Evolutionary conservation across 2,329 filamentous ascomycete genomes (phyloP), one percentile per base, ranked within the genome.

Genomic region (Penicillium sp.): DNA sequence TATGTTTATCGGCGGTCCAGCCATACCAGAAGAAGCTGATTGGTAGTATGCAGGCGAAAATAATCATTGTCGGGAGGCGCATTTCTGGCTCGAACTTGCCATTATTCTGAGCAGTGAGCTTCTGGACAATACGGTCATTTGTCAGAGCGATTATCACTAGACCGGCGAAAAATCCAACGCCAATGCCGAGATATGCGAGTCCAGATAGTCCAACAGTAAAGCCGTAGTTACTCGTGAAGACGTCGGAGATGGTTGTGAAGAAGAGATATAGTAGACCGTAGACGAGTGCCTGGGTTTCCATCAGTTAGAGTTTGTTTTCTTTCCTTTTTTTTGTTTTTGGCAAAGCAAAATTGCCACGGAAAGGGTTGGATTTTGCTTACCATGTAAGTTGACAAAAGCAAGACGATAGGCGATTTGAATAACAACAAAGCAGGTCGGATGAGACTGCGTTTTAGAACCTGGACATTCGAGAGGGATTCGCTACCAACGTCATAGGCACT

Each of bases 1-100:
- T 70, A 2, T 74, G 64, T 31, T 75, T 70, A 39, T 85, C 71
- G 0, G 81, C 81, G 2, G 77, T 73, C 81, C 83, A 86, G 28
- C 83, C 83, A 56, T 84, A 85, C 72, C 80, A 79, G 60, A 84
- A 79, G 3, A 86, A 74, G 9, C 82, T 81, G 43, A 80, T 67
- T 0, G 83, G 82, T 1, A 85, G 75, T 28, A 84, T 72, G 1
- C 83, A 62, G 1, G 77, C 77, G 2, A 80, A 81, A 34, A 81
- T 73, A 49, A 84, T 78, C 71, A 86, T 83, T 2, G 81, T 74
- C 0, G 81, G 79, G 0, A 83, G 68, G 0, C 80, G 74, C 60
- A 77, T 75, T 55, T 83, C 81, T 0, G 81, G 77, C 37, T 68
- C 63, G 55, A 75, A 69, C 3, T 65, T 67, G 18, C 68, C 69